Percentiles rank a stretch among this genome's conserved stretches.
Evolutionary conservation across 139 green algal genomes (phyloP).

Genomic region (Micractinium sp.): DNA sequence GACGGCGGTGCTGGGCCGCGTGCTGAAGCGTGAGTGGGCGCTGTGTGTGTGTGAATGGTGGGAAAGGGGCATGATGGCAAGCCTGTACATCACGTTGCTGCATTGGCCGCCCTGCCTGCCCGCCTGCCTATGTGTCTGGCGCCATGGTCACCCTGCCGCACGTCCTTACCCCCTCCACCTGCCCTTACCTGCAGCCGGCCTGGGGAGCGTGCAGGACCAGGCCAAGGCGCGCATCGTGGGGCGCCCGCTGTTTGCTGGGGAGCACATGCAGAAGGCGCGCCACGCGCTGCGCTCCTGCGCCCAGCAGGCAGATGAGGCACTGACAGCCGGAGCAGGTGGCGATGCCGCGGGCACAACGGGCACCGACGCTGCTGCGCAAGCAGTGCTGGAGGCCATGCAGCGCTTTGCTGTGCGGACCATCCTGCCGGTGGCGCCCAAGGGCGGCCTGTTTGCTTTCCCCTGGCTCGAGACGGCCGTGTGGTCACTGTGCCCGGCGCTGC

Average conservation of each 20-base stretch:
- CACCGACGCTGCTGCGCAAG: not conserved
- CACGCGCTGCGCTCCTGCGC: not conserved
- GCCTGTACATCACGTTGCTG: not conserved
- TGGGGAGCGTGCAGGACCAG: not conserved
- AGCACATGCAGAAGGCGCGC: not conserved
- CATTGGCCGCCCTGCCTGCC: not conserved
- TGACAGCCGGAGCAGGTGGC: not conserved
- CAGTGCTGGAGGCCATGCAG: slow-evolving; percentile 15
- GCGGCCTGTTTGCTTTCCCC: slow-evolving; percentile 10
- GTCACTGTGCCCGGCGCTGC: not conserved
- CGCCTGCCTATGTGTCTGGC: not conserved
- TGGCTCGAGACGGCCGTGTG: slow-evolving; percentile 8
- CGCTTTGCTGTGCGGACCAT: slow-evolving; percentile 17
- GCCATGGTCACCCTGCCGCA: no score
- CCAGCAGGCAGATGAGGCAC: not conserved
- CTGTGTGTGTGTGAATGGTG: not conserved
- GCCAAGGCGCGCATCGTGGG: not conserved
- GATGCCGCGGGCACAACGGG: not conserved
- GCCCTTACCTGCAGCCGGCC: not conserved
- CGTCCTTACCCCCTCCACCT: not conserved
- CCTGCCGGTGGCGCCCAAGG: not conserved
- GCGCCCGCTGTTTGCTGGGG: not conserved
- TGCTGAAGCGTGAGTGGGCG: not conserved
- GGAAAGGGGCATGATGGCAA: no score
- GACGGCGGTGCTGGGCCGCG: not conserved